These are phyloP conservation scores for Penicillium ucsense DNA, from an alignment of 495 filamentous ascomycete species.

Conservation along the genomic window DNA sequence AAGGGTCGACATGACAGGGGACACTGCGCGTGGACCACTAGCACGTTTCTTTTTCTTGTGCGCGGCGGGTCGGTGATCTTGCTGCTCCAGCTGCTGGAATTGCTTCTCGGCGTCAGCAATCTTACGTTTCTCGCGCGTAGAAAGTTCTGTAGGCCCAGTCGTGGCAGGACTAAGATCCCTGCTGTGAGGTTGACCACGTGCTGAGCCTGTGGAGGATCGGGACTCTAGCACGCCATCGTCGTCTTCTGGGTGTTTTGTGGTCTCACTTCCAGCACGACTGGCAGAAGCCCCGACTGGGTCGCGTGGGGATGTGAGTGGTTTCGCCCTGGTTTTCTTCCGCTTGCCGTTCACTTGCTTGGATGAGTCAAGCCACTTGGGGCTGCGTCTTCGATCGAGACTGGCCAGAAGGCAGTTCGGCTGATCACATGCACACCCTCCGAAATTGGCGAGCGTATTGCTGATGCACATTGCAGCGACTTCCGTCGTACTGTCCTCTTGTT, in stretches of 20 bases:
- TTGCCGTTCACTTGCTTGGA: slow-evolving; percentile 34
- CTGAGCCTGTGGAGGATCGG: slow-evolving; percentile 65
- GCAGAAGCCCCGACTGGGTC: slow-evolving; percentile 60
- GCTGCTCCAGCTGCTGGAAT: slow-evolving; percentile 47
- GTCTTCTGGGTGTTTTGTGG: slow-evolving; percentile 37
- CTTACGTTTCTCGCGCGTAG: slow-evolving; percentile 81
- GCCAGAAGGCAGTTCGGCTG: slow-evolving; percentile 58
- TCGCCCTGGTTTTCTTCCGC: slow-evolving; percentile 50
- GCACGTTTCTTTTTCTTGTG: slow-evolving; percentile 39
- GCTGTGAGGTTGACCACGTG: slow-evolving; percentile 64
- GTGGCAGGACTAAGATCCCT: slow-evolving; percentile 66
- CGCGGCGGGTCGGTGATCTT: slow-evolving; percentile 32
- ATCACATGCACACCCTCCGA: slow-evolving; percentile 82
- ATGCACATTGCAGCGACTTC: slow-evolving; percentile 48
- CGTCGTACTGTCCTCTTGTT: slow-evolving; percentile 36
- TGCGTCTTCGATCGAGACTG: slow-evolving; percentile 60
- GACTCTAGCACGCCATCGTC: slow-evolving; percentile 43
- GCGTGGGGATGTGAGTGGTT: slow-evolving; percentile 53
- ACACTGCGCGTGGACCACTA: slow-evolving; percentile 32
- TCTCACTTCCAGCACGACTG: slow-evolving; percentile 72
- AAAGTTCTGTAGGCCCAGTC: slow-evolving; percentile 50
- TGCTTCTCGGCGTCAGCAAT: slow-evolving; percentile 73
- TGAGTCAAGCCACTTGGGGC: slow-evolving; percentile 35
- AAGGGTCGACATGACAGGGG: slow-evolving; percentile 16
- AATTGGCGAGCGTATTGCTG: slow-evolving; percentile 68